Base-by-base conservation (phyloP, 441 rosid genomes). In the Omphalea diandra region DNA sequence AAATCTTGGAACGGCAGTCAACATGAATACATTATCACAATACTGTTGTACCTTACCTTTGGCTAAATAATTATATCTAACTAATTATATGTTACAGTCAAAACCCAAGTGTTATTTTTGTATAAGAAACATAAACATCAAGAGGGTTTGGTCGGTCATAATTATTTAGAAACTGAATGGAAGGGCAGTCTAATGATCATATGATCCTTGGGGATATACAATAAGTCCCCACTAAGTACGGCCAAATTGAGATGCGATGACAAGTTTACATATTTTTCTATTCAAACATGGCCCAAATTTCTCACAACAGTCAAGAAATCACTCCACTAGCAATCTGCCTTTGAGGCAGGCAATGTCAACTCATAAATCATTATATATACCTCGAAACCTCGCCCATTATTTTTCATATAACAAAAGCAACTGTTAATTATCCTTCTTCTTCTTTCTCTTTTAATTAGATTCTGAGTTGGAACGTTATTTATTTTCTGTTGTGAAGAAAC, bases 181-280 rank as follows among this genome's bases (percentile, higher is more conserved):
- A 60, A 60, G 26, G 64, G 27, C 46, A 60, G 38, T n/a, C n/a
- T n/a, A n/a, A n/a, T n/a, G n/a, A n/a, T n/a, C n/a, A 4, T 43
- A 20, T 33, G 29, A 38, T 38, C 64, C 46, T 60, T 60, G n/a
- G 55, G 64, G 64, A 60, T 60, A 36, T 35, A 59, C 63, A 27
- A 59, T 59, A 17, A 32, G 40, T 57, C n/a, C 38, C 22, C 20
- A 2, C 14, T 0, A 5, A 29, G 35, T 33, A n/a, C 63, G 12
- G 14, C 4, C 4, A 5, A 18, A 12, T n/a, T 58, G 63, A 36
- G 64, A 60, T 60, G 64, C 64, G 46, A 60, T 5, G 46, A 60
- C 27, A 36, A 33, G 63, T 58, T 7, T 14, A 18, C 17, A 1
- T 17, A 18, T 6, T 58, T 17, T 58, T 15, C 6, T 17, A 26